These are phyloP conservation scores for Helicostylum pulchrum DNA, from an alignment of 192 early-diverging fungal genomes.

Conservation along the genomic window DNA sequence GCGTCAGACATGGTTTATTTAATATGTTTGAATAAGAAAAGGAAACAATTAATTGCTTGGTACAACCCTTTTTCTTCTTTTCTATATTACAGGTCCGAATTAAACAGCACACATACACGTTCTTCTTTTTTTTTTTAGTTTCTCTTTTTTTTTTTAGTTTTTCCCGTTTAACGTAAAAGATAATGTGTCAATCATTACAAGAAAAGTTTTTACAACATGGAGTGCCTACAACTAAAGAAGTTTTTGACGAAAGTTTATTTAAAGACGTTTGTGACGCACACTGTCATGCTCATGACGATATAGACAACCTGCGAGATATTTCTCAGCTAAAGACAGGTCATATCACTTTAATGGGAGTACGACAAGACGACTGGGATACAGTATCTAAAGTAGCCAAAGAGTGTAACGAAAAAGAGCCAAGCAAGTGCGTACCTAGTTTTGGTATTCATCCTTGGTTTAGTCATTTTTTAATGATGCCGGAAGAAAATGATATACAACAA, in stretches of 20 bases:
- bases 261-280: slow-evolving; percentile 32
- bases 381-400: slow-evolving; percentile 20
- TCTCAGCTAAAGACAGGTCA: slow-evolving; percentile 24
- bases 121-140: background rate
- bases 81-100: background rate
- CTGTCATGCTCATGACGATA: slow-evolving; percentile 37
- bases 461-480: slow-evolving; percentile 10
- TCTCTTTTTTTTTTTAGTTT: background rate
- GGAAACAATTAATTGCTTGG: background rate
- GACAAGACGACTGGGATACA: slow-evolving; percentile 34
- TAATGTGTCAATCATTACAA: slow-evolving; percentile 8
- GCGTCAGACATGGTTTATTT: slow-evolving; percentile 46
- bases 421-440: slow-evolving; percentile 33
- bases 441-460: slow-evolving; percentile 39
- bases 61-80: background rate
- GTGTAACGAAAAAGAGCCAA: background rate
- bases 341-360: slow-evolving; percentile 36
- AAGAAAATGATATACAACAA: background rate
- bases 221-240: background rate
- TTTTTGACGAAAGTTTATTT: slow-evolving; percentile 3
- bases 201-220: background rate
- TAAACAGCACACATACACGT: background rate
- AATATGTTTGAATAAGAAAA: background rate
- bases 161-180: background rate
- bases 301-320: slow-evolving; percentile 18